Base-by-base conservation (phyloP, 441 rosid genomes). In the Monsonia emarginata region DNA sequence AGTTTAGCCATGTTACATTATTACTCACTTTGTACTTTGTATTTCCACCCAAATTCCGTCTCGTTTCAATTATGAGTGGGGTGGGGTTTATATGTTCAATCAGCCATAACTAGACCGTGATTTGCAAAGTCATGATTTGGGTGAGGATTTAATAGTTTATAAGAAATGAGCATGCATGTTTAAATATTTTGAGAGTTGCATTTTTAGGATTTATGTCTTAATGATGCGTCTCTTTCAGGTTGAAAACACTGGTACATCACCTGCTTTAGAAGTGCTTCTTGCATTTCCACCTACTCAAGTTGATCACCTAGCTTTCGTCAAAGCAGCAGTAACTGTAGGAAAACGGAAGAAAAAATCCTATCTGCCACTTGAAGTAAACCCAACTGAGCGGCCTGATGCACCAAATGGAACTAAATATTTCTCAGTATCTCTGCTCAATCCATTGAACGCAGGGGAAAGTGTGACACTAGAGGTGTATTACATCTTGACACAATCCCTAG, bases 391-490 rank as follows among this genome's bases (percentile, higher is more conserved):
- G 68, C 89, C 89, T 28, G 93, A 85, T 67, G 83, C 88, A 70
- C 95, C 95, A 42, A 90, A 84, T 76, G 98, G 84, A 69, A 46
- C 89, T 9, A 88, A 83, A 59, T 85, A 81, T 77, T 87, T 80
- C 64, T 27, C 77, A 16, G 65, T 90, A 63, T 60, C 81, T 22
- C 81, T 95, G 78, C 74, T 76, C 61, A 88, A 65, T 63, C 86
- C 96, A 63, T 81, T 91, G 72, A 80, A 68, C 4, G 66, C 85
- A 0, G 93, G 89, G 68, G 90, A 84, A 79, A 77, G 89, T 65
- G 71, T 80, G 62, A 82, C 93, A 24, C 63, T 95, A 13, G 99
- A 95, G 77, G 88, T 95, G 72, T 82, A 89, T 18, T 95, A 87
- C 80, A 66, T 84, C 28, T 71, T 88, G 74, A 87, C 98, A 7